Evolutionary conservation across 768 basidiomycete species (phyloP).

Genomic region (Ramaria sp.): DNA sequence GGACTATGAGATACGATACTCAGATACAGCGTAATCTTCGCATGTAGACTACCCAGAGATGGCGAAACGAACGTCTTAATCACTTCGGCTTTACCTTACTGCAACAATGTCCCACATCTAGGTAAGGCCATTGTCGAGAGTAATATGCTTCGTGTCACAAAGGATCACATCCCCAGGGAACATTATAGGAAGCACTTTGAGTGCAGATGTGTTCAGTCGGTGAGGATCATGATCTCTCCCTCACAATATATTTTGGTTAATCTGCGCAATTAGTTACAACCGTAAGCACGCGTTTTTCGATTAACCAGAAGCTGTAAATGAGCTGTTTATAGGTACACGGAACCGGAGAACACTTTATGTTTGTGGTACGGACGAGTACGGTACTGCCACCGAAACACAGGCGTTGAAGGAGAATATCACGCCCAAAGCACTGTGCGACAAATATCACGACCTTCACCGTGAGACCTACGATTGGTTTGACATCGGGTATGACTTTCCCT

Average conservation of each 20-base stretch:
- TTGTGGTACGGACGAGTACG: conserved; percentile 98
- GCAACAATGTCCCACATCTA: conserved; percentile 95
- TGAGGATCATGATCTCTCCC: conserved; percentile 30
- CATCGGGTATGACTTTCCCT: conserved; percentile 50
- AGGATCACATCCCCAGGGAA: conserved; percentile 39
- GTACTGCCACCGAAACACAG: conserved; percentile 98
- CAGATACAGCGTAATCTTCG: conserved; percentile 1
- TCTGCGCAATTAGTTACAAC: conserved; percentile 15
- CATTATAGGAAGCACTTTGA: conserved; percentile 91
- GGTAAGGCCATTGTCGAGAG: conserved; percentile 34
- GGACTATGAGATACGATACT: not conserved
- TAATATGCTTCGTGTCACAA: not conserved
- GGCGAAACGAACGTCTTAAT: conserved; percentile 86
- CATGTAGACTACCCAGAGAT: conserved; percentile 56
- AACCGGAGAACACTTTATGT: conserved; percentile 89
- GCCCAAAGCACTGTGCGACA: conserved; percentile 76
- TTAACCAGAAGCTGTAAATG: not conserved
- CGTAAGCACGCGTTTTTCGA: conserved; percentile 13
- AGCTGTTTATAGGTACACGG: conserved; percentile 39
- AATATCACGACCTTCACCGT: conserved; percentile 79
- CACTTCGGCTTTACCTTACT: conserved; percentile 92
- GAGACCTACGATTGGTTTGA: conserved; percentile 98
- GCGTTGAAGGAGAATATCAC: conserved; percentile 81
- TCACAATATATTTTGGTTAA: not conserved
- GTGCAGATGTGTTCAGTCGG: conserved; percentile 95